Evolutionary conservation across 2,329 filamentous ascomycete species (phyloP).

Genomic region (Colletotrichum phormii): DNA sequence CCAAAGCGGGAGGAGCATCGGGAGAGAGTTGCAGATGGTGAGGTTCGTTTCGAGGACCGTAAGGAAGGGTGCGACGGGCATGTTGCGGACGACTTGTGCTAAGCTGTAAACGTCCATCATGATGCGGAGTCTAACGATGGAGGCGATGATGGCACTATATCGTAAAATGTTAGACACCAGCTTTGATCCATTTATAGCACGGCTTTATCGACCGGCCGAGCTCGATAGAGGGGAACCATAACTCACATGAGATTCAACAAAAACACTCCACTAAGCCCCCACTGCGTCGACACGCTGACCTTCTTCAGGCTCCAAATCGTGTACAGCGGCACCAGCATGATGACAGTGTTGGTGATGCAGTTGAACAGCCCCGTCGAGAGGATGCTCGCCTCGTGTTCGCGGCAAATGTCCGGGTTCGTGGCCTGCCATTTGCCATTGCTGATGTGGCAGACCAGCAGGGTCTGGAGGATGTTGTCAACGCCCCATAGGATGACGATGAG

Average conservation of each 20-base stretch:
- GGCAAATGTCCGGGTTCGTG: conserved; percentile 46
- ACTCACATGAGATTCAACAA: conserved; percentile 44
- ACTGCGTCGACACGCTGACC: conserved; percentile 42
- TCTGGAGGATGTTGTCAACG: conserved; percentile 40
- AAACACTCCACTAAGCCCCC: conserved; percentile 44
- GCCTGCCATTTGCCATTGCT: conserved; percentile 31
- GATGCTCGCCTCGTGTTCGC: conserved; percentile 50
- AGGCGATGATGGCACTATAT: conserved; percentile 40
- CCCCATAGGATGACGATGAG: conserved; percentile 43
- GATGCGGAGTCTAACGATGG: conserved; percentile 40
- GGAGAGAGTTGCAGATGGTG: conserved; percentile 40
- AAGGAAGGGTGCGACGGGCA: conserved; percentile 42
- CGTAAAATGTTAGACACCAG: neutral
- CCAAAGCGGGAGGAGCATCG: conserved; percentile 37
- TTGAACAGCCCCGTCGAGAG: conserved; percentile 53
- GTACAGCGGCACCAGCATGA: conserved; percentile 51
- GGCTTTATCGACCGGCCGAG: neutral
- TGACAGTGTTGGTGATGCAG: conserved; percentile 51
- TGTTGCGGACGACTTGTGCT: conserved; percentile 39
- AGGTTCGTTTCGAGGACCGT: conserved; percentile 39
- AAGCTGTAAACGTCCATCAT: conserved; percentile 41
- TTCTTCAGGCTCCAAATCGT: conserved; percentile 51
- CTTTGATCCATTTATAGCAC: neutral
- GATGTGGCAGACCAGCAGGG: conserved; percentile 43
- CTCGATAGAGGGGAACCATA: neutral